Conservation (phyloP, 371 early-diverging fungal genomes). For the Apophysomyces sp. region DNA sequence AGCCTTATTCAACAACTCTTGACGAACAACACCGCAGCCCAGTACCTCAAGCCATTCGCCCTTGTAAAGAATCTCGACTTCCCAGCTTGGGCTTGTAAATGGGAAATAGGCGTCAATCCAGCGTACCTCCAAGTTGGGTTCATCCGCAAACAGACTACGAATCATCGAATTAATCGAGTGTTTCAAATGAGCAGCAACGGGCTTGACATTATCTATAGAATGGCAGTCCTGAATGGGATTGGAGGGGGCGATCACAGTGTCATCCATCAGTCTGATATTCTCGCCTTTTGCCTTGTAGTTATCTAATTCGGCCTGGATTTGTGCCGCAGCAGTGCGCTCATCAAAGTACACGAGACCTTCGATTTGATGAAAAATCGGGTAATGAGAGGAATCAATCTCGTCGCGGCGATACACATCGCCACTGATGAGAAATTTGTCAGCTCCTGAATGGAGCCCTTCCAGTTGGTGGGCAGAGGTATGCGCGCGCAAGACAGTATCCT, state of each 20-base stretch:
- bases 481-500: slow-evolving; percentile 78
- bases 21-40: slow-evolving; percentile 92
- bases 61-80: slow-evolving; percentile 90
- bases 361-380: slow-evolving; percentile 98
- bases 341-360: slow-evolving; percentile 81
- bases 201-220: slow-evolving; percentile 46
- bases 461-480: slow-evolving; percentile 96
- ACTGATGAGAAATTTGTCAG: slow-evolving; percentile 72
- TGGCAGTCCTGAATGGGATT: slow-evolving; percentile 64
- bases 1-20: slow-evolving; percentile 76
- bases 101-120: slow-evolving; percentile 97
- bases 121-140: slow-evolving; percentile 75
- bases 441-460: slow-evolving; percentile 59
- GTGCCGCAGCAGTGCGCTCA: slow-evolving; percentile 15
- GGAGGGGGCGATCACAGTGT: slow-evolving; percentile 54
- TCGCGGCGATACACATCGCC: slow-evolving; percentile 98
- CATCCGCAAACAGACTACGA: slow-evolving; percentile 63
- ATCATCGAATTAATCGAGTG: slow-evolving; percentile 81
- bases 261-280: slow-evolving; percentile 53
- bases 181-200: slow-evolving; percentile 72
- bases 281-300: slow-evolving; percentile 9
- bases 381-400: slow-evolving; percentile 94
- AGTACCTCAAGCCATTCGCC: slow-evolving; percentile 96
- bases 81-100: slow-evolving; percentile 96
- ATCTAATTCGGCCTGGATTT: slow-evolving; percentile 22